Conservation (phyloP, 129 eudicot genomes). For the Oenanthe sinensis region DNA sequence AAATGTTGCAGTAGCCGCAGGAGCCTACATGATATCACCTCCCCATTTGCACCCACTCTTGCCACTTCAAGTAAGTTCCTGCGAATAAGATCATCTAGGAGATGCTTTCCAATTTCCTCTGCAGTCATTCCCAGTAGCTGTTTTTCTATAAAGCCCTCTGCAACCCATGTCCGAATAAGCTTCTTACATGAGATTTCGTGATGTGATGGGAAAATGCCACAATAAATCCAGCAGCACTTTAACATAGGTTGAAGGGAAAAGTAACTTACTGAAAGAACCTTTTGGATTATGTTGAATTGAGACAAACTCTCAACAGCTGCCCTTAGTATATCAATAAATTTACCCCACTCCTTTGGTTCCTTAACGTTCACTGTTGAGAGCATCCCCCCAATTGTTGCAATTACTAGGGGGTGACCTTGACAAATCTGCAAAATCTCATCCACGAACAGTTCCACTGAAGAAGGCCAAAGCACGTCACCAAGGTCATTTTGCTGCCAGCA, state of each 20-base stretch:
- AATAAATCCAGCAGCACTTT: constrained; percentile 14
- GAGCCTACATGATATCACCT: constrained; percentile 13
- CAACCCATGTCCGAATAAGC: constrained; percentile 20
- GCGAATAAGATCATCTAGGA: constrained; percentile 13
- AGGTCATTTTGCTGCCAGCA: constrained; percentile 10
- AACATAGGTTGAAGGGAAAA: constrained; percentile 13
- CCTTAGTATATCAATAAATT: neutral
- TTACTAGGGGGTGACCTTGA: constrained; percentile 11
- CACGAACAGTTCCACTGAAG: constrained; percentile 6
- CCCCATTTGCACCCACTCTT: constrained; percentile 15
- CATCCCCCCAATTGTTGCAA: constrained; percentile 13
- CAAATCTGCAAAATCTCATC: constrained; percentile 13
- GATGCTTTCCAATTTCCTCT: constrained; percentile 13
- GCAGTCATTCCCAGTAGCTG: constrained; percentile 14
- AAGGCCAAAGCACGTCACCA: constrained; percentile 12
- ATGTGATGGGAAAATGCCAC: constrained; percentile 11
- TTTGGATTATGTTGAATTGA: constrained; percentile 14
- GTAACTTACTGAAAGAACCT: constrained; percentile 17
- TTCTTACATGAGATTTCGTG: constrained; percentile 10
- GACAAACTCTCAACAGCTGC: constrained; percentile 9
- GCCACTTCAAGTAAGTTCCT: constrained; percentile 9
- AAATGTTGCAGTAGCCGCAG: constrained; percentile 8
- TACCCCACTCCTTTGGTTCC: constrained; percentile 12
- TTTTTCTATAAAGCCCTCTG: constrained; percentile 14
- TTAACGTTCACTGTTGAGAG: constrained; percentile 10